These are phyloP conservation scores for Teratosphaeria gauchensis DNA, from an alignment of 2,329 filamentous ascomycete genomes.

Conservation along the genomic window DNA sequence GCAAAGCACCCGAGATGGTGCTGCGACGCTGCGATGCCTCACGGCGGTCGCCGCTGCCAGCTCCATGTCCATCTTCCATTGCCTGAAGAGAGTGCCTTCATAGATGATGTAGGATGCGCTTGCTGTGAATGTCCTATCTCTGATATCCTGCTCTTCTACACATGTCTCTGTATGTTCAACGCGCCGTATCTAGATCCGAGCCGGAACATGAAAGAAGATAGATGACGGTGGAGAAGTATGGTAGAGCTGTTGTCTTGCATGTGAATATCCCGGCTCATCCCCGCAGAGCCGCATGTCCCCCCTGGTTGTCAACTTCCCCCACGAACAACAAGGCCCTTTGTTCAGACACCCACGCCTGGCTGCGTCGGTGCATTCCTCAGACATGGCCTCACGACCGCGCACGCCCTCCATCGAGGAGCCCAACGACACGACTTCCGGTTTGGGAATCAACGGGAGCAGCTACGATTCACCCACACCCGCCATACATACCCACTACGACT, in stretches of 20 bases:
- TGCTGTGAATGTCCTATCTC: background rate
- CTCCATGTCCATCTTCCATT: conserved; percentile 6
- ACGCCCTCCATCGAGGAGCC: conserved; percentile 2
- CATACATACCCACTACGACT: conserved; percentile 22
- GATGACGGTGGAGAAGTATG: background rate
- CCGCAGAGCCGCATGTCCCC: background rate
- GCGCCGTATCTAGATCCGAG: background rate
- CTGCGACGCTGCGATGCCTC: conserved; percentile 3
- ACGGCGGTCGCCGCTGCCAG: conserved; percentile 7
- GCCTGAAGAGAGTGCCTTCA: background rate
- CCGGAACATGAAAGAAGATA: background rate
- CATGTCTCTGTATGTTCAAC: background rate
- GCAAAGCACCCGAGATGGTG: conserved; percentile 4
- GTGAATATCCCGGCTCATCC: background rate
- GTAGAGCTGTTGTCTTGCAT: background rate
- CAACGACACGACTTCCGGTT: background rate
- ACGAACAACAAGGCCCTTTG: background rate
- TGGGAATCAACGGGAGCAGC: conserved; percentile 4
- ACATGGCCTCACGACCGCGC: background rate
- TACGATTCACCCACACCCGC: conserved; percentile 8
- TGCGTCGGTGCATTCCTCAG: background rate
- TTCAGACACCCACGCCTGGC: background rate
- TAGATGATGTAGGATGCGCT: background rate
- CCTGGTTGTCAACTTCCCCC: background rate
- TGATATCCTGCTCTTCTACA: background rate